Evolutionary conservation across 2,329 filamentous ascomycete genomes (phyloP).

Genomic region (Aspergillus glaucus): DNA sequence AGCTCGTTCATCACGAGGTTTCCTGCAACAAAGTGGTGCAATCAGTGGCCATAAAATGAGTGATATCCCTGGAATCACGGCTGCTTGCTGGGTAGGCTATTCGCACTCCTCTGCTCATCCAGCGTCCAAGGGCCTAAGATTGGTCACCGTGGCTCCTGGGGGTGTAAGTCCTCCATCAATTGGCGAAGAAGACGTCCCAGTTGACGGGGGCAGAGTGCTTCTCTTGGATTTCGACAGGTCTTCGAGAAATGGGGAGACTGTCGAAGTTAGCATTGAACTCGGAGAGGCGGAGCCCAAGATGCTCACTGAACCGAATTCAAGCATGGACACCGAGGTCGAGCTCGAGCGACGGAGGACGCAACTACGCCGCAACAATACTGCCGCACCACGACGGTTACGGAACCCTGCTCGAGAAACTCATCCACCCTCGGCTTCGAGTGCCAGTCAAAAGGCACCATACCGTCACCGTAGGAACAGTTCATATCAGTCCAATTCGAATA

Average conservation of each 20-base stretch:
- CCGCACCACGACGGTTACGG: slow-evolving; percentile 21
- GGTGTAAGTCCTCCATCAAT: slow-evolving; percentile 55
- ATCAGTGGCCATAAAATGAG: slow-evolving; percentile 61
- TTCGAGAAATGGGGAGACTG: slow-evolving; percentile 48
- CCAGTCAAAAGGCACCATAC: slow-evolving; percentile 9
- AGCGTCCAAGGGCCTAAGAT: slow-evolving; percentile 26
- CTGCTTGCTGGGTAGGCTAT: slow-evolving; percentile 64
- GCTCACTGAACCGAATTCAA: slow-evolving; percentile 66
- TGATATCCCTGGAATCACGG: slow-evolving; percentile 60
- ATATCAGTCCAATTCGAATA: slow-evolving; percentile 20
- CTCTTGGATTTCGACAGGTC: slow-evolving; percentile 69
- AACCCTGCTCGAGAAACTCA: slow-evolving; percentile 16
- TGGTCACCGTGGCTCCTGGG: slow-evolving; percentile 68
- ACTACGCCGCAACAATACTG: slow-evolving; percentile 49
- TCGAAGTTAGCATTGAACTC: slow-evolving; percentile 64
- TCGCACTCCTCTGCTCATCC: slow-evolving; percentile 47
- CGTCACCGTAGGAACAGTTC: slow-evolving; percentile 21
- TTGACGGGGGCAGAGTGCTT: slow-evolving; percentile 69
- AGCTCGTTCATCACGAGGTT: slow-evolving; percentile 11
- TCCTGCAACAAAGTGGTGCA: slow-evolving; percentile 57
- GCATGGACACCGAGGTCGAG: slow-evolving; percentile 71
- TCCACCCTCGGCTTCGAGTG: slow-evolving; percentile 14
- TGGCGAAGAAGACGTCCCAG: slow-evolving; percentile 67
- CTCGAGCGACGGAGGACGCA: slow-evolving; percentile 70
- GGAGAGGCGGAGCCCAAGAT: slow-evolving; percentile 64